Conservation (phyloP, 495 filamentous ascomycete genomes). For the Amniculicola lignicola region DNA sequence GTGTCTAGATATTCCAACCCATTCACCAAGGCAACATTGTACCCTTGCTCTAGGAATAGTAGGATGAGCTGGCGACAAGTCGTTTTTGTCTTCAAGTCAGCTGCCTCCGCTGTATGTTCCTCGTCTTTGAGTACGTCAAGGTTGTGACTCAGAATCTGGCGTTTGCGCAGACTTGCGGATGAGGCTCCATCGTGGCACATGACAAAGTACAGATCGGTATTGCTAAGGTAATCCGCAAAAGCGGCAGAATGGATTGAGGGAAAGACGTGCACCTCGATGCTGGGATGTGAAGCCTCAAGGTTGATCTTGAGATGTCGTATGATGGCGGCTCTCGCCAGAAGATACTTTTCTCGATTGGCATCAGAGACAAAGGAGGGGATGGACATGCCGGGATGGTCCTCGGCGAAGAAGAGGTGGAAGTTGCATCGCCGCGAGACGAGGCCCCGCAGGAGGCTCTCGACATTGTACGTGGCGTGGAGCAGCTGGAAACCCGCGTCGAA, state of each 20-base stretch:
- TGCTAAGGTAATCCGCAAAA: slow-evolving; percentile 55
- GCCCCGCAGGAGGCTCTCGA: slow-evolving; percentile 61
- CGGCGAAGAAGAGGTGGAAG: slow-evolving; percentile 69
- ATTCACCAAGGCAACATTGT: slow-evolving; percentile 60
- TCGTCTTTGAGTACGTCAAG: slow-evolving; percentile 8
- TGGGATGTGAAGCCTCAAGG: slow-evolving; percentile 33
- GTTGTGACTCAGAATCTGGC: slow-evolving; percentile 3
- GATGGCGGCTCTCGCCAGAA: slow-evolving; percentile 58
- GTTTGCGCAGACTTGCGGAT: not conserved
- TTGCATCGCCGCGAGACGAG: slow-evolving; percentile 60
- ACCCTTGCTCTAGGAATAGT: slow-evolving; percentile 47
- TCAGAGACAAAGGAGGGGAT: slow-evolving; percentile 39
- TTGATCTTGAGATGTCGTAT: slow-evolving; percentile 57
- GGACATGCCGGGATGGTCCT: slow-evolving; percentile 48
- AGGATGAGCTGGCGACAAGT: slow-evolving; percentile 49
- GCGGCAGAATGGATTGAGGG: slow-evolving; percentile 42
- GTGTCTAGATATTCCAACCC: slow-evolving; percentile 58
- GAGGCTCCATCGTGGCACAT: slow-evolving; percentile 63
- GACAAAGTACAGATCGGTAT: slow-evolving; percentile 59
- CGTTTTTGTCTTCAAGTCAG: slow-evolving; percentile 31
- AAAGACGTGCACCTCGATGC: slow-evolving; percentile 49
- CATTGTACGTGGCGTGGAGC: slow-evolving; percentile 64
- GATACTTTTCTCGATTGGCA: slow-evolving; percentile 48
- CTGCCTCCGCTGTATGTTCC: slow-evolving; percentile 7
- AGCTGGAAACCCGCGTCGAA: slow-evolving; percentile 68